phyloP scores from a whole-genome alignment of 2,329 filamentous ascomycete species.

The Fusarium lyarnte region DNA sequence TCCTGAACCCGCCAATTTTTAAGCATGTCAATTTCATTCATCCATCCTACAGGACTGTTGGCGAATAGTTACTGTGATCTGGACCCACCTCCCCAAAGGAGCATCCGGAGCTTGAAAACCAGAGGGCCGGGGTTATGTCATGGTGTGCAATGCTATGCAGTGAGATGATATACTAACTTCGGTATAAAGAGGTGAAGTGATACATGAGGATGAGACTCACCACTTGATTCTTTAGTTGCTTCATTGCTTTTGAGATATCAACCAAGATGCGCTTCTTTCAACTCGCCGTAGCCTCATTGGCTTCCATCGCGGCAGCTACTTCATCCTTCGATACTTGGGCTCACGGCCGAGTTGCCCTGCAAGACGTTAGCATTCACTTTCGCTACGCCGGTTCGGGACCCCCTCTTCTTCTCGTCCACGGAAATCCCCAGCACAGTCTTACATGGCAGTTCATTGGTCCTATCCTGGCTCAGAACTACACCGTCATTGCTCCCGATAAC shows the following conservation, averaged over 20 bases:
- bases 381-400: constrained; percentile 54
- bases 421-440: constrained; percentile 53
- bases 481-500: constrained; percentile 55
- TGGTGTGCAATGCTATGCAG: neutral
- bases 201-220: fast-evolving
- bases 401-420: constrained; percentile 53
- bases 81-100: constrained; percentile 9
- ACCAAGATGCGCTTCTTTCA: neutral
- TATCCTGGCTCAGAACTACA: constrained; percentile 54
- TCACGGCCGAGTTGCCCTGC: constrained; percentile 48
- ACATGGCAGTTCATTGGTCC: constrained; percentile 53
- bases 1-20: neutral
- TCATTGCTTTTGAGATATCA: fast-evolving
- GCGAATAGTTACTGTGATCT: neutral
- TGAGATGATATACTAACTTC: too few species aligned
- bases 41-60: neutral
- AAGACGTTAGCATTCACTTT: constrained; percentile 55
- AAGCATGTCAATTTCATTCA: neutral
- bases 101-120: constrained; percentile 15
- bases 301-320: neutral
- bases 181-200: neutral
- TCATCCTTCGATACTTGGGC: constrained; percentile 52
- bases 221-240: fast-evolving
- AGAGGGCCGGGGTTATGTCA: neutral
- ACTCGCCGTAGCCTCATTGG: neutral